Evolutionary conservation across 208 protist genomes (phyloP).

Genomic region (Leishmania tarentolae): DNA sequence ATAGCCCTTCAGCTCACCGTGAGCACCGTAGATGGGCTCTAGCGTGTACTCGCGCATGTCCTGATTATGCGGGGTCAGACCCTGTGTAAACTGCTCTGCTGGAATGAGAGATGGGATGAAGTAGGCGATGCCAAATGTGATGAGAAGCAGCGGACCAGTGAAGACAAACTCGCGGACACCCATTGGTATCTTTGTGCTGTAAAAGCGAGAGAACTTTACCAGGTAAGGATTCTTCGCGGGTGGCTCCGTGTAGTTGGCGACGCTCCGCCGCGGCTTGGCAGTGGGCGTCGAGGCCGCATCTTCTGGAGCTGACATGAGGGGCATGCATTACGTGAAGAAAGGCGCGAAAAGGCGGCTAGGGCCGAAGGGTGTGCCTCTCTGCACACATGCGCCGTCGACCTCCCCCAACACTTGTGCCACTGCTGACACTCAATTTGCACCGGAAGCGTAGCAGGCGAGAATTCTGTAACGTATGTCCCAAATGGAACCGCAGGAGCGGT

Average conservation of each 20-base stretch:
- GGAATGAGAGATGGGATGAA: constrained; percentile 62
- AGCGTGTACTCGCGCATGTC: constrained; percentile 80
- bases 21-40: constrained; percentile 82
- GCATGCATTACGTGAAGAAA: neutral
- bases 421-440: neutral
- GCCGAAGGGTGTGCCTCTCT: neutral
- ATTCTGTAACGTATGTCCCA: neutral
- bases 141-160: constrained; percentile 60
- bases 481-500: neutral
- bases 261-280: constrained; percentile 34
- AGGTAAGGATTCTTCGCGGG: constrained; percentile 77
- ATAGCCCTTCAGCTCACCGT: constrained; percentile 71
- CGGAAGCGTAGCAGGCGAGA: neutral
- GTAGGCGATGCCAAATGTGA: constrained; percentile 73
- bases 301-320: constrained; percentile 7
- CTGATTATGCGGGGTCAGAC: constrained; percentile 59
- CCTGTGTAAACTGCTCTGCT: constrained; percentile 75
- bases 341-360: neutral
- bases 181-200: constrained; percentile 81
- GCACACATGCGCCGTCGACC: neutral
- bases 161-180: constrained; percentile 88
- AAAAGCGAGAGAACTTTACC: constrained; percentile 67
- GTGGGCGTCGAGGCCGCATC: neutral
- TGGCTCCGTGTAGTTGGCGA: constrained; percentile 70
- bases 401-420: neutral